phyloP scores from a whole-genome alignment of 768 basidiomycete species.

The Lactifluus piperatus region DNA sequence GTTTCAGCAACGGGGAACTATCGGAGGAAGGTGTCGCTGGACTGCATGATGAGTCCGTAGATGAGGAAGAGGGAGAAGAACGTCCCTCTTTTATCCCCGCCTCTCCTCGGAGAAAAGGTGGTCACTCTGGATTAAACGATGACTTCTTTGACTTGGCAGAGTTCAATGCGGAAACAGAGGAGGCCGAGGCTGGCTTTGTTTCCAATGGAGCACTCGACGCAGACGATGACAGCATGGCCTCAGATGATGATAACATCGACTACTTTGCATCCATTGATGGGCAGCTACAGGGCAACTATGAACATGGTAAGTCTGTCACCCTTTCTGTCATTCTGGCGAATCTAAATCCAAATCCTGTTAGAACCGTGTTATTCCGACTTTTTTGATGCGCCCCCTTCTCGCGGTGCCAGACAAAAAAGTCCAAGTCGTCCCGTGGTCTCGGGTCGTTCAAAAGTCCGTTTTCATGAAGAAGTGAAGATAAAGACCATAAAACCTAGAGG shows the following conservation, averaged over 20 bases:
- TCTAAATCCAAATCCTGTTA: slow-evolving; percentile 24
- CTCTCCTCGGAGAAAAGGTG: slow-evolving; percentile 19
- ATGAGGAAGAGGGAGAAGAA: slow-evolving; percentile 17
- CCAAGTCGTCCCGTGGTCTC: slow-evolving; percentile 19
- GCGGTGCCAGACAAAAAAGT: slow-evolving; percentile 19
- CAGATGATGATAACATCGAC: slow-evolving; percentile 54
- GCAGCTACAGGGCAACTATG: slow-evolving; percentile 13
- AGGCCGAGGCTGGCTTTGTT: slow-evolving; percentile 55
- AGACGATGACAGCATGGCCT: slow-evolving; percentile 38
- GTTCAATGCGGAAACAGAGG: slow-evolving; percentile 83
- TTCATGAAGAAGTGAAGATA: slow-evolving; percentile 72
- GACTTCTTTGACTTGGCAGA: slow-evolving; percentile 80
- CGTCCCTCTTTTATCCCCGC: background rate
- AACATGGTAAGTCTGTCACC: background rate
- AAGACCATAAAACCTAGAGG: slow-evolving; percentile 72
- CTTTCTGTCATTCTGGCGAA: background rate
- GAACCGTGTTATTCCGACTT: slow-evolving; percentile 71
- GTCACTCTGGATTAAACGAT: slow-evolving; percentile 63
- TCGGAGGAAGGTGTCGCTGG: slow-evolving; percentile 24
- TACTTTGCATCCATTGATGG: slow-evolving; percentile 55
- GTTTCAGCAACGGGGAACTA: slow-evolving; percentile 22
- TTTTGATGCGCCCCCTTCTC: slow-evolving; percentile 41
- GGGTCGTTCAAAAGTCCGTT: slow-evolving; percentile 45
- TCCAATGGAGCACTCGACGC: slow-evolving; percentile 51
- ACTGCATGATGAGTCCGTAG: slow-evolving; percentile 9